Evolutionary conservation across 1,284 basidiomycete genomes (phyloP).

Genomic region (Gymnopus androsaceus): DNA sequence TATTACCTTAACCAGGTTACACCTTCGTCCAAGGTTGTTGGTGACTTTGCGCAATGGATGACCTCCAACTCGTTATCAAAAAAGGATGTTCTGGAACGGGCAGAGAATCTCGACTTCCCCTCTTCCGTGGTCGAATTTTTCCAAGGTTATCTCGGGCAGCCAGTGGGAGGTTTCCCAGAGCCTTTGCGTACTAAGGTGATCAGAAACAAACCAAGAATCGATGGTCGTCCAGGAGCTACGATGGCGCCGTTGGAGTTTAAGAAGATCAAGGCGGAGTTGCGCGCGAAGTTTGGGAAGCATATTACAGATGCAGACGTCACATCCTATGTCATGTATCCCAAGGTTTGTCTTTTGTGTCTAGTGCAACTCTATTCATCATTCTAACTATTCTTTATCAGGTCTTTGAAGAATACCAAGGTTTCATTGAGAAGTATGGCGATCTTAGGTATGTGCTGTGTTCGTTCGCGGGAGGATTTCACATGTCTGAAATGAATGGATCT

Average conservation of each 20-base stretch:
- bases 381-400: slow-evolving; percentile 56
- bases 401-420: slow-evolving; percentile 96
- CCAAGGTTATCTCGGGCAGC: slow-evolving; percentile 97
- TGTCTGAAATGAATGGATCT: slow-evolving; percentile 10
- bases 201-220: slow-evolving; percentile 91
- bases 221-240: slow-evolving; percentile 87
- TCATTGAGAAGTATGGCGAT: slow-evolving; percentile 95
- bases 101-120: slow-evolving; percentile 94
- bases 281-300: slow-evolving; percentile 92
- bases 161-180: slow-evolving; percentile 98
- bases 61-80: slow-evolving; percentile 91
- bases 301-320: slow-evolving; percentile 93
- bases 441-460: slow-evolving; percentile 63
- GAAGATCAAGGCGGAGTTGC: slow-evolving; percentile 92
- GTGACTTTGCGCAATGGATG: slow-evolving; percentile 99
- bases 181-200: slow-evolving; percentile 91
- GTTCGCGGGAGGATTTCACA: slow-evolving; percentile 14
- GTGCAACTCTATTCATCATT: neutral
- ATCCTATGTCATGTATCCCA: slow-evolving; percentile 96
- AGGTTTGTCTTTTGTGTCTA: slow-evolving; percentile 47
- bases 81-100: slow-evolving; percentile 84
- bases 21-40: slow-evolving; percentile 98
- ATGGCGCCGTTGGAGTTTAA: slow-evolving; percentile 93
- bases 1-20: slow-evolving; percentile 64
- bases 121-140: slow-evolving; percentile 96